Percentiles rank a stretch among this genome's conserved stretches.
phyloP scores from a whole-genome alignment of 768 basidiomycete species.

The Mycena latifolia region DNA sequence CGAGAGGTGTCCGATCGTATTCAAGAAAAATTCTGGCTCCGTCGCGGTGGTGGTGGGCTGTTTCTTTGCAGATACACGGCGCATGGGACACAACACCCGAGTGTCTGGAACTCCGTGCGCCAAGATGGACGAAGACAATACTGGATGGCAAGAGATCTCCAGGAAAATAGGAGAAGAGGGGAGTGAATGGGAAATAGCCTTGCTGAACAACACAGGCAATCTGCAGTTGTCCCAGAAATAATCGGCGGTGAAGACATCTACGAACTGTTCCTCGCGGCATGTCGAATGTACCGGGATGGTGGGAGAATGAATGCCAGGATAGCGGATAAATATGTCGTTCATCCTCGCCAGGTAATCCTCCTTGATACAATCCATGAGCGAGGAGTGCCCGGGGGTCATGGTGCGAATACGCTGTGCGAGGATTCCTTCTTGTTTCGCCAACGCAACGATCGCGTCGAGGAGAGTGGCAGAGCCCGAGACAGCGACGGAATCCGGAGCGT shows the following conservation, averaged over 20 bases:
- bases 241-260: constrained; percentile 18
- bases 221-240: constrained; percentile 33
- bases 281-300: constrained; percentile 26
- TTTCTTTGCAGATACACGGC: constrained; percentile 18
- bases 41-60: constrained; percentile 3
- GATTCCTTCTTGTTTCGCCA: constrained; percentile 37
- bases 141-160: constrained; percentile 26
- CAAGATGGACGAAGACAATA: constrained; percentile 22
- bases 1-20: constrained; percentile 26
- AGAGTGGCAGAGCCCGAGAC: constrained; percentile 40
- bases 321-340: constrained; percentile 27
- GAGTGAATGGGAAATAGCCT: constrained; percentile 23
- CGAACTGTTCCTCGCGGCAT: constrained; percentile 5
- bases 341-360: constrained; percentile 19
- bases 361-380: constrained; percentile 44
- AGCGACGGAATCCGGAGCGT: constrained; percentile 44
- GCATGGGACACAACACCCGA: constrained; percentile 26
- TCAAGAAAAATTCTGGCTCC: constrained; percentile 21
- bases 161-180: constrained; percentile 17
- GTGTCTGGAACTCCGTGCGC: constrained; percentile 11
- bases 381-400: constrained; percentile 44
- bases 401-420: constrained; percentile 45
- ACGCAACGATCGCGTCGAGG: constrained; percentile 39
- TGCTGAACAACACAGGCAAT: constrained; percentile 21
- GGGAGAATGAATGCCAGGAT: constrained; percentile 25